phyloP scores from a whole-genome alignment of 2,329 filamentous ascomycete genomes.

The Pseudocercospora fijiensis region DNA sequence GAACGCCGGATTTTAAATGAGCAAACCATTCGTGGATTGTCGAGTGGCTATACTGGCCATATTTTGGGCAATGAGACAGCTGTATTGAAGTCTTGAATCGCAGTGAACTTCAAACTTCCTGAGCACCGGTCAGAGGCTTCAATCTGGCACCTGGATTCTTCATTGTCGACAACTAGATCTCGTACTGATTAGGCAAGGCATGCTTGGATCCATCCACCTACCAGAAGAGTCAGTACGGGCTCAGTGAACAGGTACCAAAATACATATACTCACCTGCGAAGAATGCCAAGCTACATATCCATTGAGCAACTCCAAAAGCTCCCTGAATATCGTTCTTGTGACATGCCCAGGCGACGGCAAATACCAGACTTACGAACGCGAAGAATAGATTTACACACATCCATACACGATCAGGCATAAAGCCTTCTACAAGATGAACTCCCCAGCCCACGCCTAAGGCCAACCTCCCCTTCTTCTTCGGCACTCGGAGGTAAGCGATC shows the following conservation, averaged over 20 bases:
- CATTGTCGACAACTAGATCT: not conserved
- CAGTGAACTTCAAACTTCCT: no score
- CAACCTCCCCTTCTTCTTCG: conserved; percentile 37
- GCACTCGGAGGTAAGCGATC: conserved; percentile 40
- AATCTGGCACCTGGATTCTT: no score
- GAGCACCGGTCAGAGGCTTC: no score
- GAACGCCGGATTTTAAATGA: no score
- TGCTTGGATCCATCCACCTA: conserved; percentile 39
- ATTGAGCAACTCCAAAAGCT: conserved; percentile 44
- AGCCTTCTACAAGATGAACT: conserved; percentile 43
- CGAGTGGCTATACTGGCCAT: no score
- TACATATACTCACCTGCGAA: conserved; percentile 21
- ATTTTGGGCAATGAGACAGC: no score
- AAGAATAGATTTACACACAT: conserved; percentile 34
- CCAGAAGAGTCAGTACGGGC: not conserved
- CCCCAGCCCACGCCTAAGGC: conserved; percentile 43
- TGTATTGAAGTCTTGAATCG: no score
- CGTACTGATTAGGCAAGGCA: conserved; percentile 17
- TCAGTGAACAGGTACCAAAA: not conserved
- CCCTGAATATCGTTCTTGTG: conserved; percentile 41
- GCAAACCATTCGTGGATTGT: no score
- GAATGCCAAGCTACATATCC: conserved; percentile 38
- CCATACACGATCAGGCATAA: conserved; percentile 41
- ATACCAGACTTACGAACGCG: conserved; percentile 38
- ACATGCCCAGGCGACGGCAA: conserved; percentile 39